These are phyloP conservation scores for Podospora appendiculata DNA, from an alignment of 495 filamentous ascomycete genomes.

Conservation along the genomic window DNA sequence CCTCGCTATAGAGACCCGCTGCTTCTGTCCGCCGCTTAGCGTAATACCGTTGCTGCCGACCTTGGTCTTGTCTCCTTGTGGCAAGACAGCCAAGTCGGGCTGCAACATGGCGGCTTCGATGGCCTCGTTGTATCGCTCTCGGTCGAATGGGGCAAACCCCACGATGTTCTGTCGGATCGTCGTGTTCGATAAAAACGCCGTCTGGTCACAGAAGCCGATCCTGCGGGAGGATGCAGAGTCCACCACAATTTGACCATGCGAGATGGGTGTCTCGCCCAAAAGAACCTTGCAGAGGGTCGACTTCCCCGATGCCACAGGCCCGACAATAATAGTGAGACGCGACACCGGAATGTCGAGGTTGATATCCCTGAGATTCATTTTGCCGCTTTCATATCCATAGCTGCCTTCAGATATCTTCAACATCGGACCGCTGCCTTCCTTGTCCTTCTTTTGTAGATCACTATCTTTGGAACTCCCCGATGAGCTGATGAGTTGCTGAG, in stretches of 20 bases:
- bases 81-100: slow-evolving; percentile 39
- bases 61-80: slow-evolving; percentile 41
- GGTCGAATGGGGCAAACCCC: slow-evolving; percentile 36
- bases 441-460: neutral
- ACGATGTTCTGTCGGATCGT: slow-evolving; percentile 33
- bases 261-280: slow-evolving; percentile 22
- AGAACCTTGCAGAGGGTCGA: slow-evolving; percentile 30
- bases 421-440: slow-evolving; percentile 3
- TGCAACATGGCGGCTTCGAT: slow-evolving; percentile 57
- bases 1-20: slow-evolving; percentile 40
- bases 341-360: slow-evolving; percentile 30
- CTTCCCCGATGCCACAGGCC: slow-evolving; percentile 36
- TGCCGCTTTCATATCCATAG: slow-evolving; percentile 38
- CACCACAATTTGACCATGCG: slow-evolving; percentile 22
- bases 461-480: neutral
- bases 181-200: slow-evolving; percentile 32
- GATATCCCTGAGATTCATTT: slow-evolving; percentile 26
- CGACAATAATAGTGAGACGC: slow-evolving; percentile 22
- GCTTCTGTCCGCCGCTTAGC: slow-evolving; percentile 60
- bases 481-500: neutral
- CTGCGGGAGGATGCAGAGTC: neutral
- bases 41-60: slow-evolving; percentile 59
- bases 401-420: slow-evolving; percentile 10
- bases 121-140: slow-evolving; percentile 53
- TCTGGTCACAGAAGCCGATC: slow-evolving; percentile 37